Conservation (phyloP, 2,329 filamentous ascomycete species). For the Apiospora phragmitis region DNA sequence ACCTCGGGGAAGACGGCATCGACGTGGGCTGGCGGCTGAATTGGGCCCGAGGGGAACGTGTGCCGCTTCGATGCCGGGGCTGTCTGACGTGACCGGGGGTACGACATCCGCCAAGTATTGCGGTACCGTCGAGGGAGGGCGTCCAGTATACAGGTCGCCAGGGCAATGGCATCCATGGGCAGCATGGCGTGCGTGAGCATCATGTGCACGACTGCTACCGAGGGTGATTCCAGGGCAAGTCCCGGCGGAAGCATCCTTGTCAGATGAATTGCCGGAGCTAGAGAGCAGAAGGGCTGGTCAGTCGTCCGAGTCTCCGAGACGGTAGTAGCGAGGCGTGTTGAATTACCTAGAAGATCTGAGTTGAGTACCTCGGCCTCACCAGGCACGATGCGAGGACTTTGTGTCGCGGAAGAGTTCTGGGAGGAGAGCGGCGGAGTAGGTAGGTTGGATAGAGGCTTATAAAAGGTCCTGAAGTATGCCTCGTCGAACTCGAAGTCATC, state of each 20-base stretch:
- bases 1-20: conserved; percentile 63
- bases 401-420: conserved; percentile 42
- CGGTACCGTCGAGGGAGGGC: conserved; percentile 64
- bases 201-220: conserved; percentile 58
- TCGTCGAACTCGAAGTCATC: conserved; percentile 52
- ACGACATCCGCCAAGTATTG: conserved; percentile 60
- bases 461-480: conserved; percentile 59
- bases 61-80: conserved; percentile 36
- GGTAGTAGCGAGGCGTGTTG: not conserved
- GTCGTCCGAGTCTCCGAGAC: not conserved
- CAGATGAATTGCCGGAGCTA: conserved; percentile 66
- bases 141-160: conserved; percentile 68
- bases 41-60: conserved; percentile 43
- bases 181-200: conserved; percentile 60
- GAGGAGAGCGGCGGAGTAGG: conserved; percentile 65
- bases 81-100: conserved; percentile 44
- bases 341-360: conserved; percentile 42
- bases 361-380: conserved; percentile 47
- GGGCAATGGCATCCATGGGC: conserved; percentile 61
- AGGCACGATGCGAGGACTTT: conserved; percentile 43
- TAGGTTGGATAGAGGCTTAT: conserved; percentile 66
- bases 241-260: conserved; percentile 66
- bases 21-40: conserved; percentile 47
- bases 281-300: not conserved
- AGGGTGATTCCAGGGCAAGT: conserved; percentile 60